These are phyloP conservation scores for Ilyonectria destructans DNA, from an alignment of 2,329 filamentous ascomycete genomes.

Conservation along the genomic window DNA sequence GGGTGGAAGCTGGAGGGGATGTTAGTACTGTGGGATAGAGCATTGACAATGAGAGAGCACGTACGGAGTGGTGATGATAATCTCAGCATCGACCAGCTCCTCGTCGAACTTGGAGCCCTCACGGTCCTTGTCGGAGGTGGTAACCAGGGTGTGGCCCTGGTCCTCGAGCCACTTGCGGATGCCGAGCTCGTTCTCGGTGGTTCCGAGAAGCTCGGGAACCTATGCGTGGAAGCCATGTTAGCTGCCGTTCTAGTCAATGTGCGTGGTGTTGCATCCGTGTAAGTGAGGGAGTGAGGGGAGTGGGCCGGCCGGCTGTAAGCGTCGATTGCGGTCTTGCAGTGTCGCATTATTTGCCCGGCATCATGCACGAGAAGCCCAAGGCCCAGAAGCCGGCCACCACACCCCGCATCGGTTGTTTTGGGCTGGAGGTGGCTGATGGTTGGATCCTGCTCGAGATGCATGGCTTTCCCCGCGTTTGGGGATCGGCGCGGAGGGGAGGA, in stretches of 20 bases:
- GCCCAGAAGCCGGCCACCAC: conserved; percentile 10
- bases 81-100: conserved; percentile 95
- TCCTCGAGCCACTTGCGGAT: conserved; percentile 98
- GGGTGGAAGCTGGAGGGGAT: conserved; percentile 85
- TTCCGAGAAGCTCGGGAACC: conserved; percentile 89
- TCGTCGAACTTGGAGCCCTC: conserved; percentile 94
- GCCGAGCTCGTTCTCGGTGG: conserved; percentile 98
- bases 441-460: conserved; percentile 32
- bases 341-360: conserved; percentile 21
- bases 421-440: conserved; percentile 44
- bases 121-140: conserved; percentile 97
- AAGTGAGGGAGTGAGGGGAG: conserved; percentile 25
- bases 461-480: conserved; percentile 49
- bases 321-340: background rate
- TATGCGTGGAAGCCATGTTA: conserved; percentile 50
- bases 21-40: background rate
- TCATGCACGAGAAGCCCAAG: conserved; percentile 11
- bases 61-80: conserved; percentile 99
- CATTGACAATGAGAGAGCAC: conserved; percentile 41
- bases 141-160: conserved; percentile 95
- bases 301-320: background rate
- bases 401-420: conserved; percentile 42
- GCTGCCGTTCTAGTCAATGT: conserved; percentile 1
- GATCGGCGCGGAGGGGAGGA: conserved; percentile 43
- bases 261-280: conserved; percentile 21